phyloP scores from a whole-genome alignment of 2,329 filamentous ascomycete species.

The Tolypocladium pustulatum region DNA sequence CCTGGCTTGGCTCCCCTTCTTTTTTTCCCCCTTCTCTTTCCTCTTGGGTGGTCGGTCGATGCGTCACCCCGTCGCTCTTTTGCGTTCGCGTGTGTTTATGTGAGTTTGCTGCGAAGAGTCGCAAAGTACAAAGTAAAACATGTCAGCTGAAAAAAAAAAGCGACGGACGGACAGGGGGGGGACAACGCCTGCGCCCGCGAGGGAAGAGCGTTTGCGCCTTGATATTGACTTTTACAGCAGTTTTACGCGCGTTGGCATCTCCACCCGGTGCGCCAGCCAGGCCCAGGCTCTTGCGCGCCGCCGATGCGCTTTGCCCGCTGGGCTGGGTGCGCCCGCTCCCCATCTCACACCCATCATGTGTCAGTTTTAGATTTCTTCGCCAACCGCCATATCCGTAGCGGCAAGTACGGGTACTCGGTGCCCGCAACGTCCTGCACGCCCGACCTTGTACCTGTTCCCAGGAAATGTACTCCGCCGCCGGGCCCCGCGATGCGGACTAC shows the following conservation, averaged over 20 bases:
- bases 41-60: neutral
- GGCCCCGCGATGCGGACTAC: neutral
- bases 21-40: neutral
- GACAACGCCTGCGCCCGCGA: neutral
- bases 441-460: neutral
- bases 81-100: neutral
- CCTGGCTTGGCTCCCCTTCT: neutral
- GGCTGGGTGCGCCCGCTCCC: neutral
- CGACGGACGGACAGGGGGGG: neutral
- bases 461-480: neutral
- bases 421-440: neutral
- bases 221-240: neutral
- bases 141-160: neutral
- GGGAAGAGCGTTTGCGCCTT: neutral
- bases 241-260: neutral
- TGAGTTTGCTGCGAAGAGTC: neutral
- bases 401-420: neutral
- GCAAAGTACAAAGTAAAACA: neutral
- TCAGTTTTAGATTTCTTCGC: neutral
- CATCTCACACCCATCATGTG: neutral
- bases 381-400: neutral
- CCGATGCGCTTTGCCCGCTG: neutral
- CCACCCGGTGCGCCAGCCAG: neutral
- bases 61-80: neutral
- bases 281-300: neutral